Base-by-base conservation (phyloP, 768 basidiomycete species). In the Cantharellus anzutake region DNA sequence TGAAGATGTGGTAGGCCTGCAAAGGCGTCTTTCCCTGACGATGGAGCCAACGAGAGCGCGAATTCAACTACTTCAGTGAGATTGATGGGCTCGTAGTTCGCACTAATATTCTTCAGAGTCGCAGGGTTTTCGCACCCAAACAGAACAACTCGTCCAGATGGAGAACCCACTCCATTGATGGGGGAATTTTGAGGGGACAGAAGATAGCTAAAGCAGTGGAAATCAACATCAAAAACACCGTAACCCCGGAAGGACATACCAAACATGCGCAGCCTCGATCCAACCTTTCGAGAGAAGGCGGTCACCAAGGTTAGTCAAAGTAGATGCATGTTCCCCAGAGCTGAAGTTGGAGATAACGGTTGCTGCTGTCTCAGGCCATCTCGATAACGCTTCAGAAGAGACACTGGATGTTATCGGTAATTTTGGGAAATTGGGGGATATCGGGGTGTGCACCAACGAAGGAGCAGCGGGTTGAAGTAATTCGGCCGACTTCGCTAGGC, bases 41-140 rank as follows among this genome's bases (percentile, higher is more conserved):
- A 65, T 3, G 83, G 72, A n/a, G 78, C 74, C 42, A 94, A 71
- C 3, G 88, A 88, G 51, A 91, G 67, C 0, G 89, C 93, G 68
- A 90, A 98, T 72, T 99, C 96, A 11, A 82, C 73, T 55, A 96
- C 82, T 71, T 99, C 96, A 2, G 91, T 83, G 64, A 96, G 79
- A 61, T 93, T 79, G 56, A 91, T 73, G 2, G 84, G 72, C 66
- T 96, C 92, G 2, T 76, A 71, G 66, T 91, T 81, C 67, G 77
- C 80, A 67, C 73, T 71, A 67, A 80, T 81, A 58, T 70, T 74
- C 0, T 79, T 75, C 42, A 68, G 71, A 41, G 67, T 66, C 56
- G 72, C 73, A 3, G 82, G 84, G 66, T 72, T 79, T 61, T 74
- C 79, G 20, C 79, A 76, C n/a, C 90, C 89, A 44, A 92, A 67